A percentile compares a stretch with the other conserved stretches of the same genome.
phyloP scores from a whole-genome alignment of 176 grass and related monocot genomes.

The Luzula sylvatica region DNA sequence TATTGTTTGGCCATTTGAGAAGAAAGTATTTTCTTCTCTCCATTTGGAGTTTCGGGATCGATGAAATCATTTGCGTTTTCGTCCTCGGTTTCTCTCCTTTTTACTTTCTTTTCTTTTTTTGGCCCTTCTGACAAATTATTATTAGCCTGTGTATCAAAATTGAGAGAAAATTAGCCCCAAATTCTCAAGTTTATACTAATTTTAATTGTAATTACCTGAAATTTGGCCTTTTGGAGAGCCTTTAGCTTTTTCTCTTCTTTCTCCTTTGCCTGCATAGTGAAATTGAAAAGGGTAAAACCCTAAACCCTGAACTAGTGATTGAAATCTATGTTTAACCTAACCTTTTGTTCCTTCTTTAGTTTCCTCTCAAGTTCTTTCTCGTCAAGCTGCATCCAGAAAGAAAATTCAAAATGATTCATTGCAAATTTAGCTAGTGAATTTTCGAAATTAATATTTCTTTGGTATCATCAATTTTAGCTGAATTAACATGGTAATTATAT shows the following conservation, averaged over 20 bases:
- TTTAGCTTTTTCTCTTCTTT: conserved; percentile 66
- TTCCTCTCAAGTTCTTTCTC: conserved; percentile 49
- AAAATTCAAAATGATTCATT: not conserved
- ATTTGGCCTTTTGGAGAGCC: conserved; percentile 44
- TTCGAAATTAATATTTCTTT: not conserved
- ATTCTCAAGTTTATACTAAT: no score
- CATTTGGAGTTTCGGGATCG: conserved; percentile 34
- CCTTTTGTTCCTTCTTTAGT: conserved; percentile 58
- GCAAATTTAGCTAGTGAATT: not conserved
- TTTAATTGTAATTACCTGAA: conserved; percentile 28
- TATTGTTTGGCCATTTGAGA: conserved; percentile 74
- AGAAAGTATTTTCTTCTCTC: conserved; percentile 51
- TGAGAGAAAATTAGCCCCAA: no score
- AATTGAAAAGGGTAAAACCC: not conserved
- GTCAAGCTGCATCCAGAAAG: conserved; percentile 17
- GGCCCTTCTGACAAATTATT: conserved; percentile 29
- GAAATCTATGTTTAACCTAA: conserved; percentile 1
- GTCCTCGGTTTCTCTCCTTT: conserved; percentile 28
- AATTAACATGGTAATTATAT: no score
- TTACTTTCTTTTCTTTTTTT: conserved; percentile 58
- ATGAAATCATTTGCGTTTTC: conserved; percentile 56
- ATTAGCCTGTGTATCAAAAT: no score
- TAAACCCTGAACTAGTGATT: no score
- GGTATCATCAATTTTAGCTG: not conserved
- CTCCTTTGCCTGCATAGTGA: conserved; percentile 37